Evolutionary conservation across 805 yeast genomes (phyloP).

Genomic region (Priceomyces carsonii): DNA sequence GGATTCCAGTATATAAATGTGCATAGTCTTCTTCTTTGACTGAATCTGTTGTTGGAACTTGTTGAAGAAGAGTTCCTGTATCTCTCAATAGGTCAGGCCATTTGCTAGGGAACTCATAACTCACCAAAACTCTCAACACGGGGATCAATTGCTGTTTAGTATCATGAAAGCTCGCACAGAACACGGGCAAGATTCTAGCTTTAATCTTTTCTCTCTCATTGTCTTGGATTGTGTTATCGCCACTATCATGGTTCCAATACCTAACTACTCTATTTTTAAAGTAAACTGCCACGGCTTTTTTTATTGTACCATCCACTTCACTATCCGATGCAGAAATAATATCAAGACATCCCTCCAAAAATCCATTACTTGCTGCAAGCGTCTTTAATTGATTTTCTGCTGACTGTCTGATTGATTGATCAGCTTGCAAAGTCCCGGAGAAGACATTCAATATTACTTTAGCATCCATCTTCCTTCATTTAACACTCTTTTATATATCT

Average conservation of each 20-base stretch:
- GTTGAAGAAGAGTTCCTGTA: slow-evolving; percentile 33
- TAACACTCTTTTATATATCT: no score
- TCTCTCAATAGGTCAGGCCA: slow-evolving; percentile 37
- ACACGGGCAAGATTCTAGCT: slow-evolving; percentile 64
- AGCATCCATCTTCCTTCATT: slow-evolving; percentile 71
- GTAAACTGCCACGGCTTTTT: slow-evolving; percentile 77
- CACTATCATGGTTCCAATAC: slow-evolving; percentile 51
- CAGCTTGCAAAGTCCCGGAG: slow-evolving; percentile 73
- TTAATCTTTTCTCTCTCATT: slow-evolving; percentile 77
- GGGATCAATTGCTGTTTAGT: slow-evolving; percentile 42
- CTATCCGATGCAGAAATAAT: slow-evolving; percentile 42
- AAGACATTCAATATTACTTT: slow-evolving; percentile 70
- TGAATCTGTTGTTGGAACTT: slow-evolving; percentile 14
- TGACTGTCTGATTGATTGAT: slow-evolving; percentile 56
- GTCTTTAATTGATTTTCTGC: slow-evolving; percentile 70
- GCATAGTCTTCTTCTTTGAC: slow-evolving; percentile 20
- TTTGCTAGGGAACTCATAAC: slow-evolving; percentile 32
- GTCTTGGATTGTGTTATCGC: slow-evolving; percentile 43
- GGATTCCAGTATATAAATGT: slow-evolving; percentile 61
- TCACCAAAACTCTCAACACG: slow-evolving; percentile 33
- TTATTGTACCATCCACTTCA: slow-evolving; percentile 36
- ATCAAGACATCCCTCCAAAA: slow-evolving; percentile 80
- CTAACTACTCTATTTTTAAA: slow-evolving; percentile 72
- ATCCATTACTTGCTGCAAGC: slow-evolving; percentile 64
- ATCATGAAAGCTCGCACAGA: slow-evolving; percentile 41